Evolutionary conservation across 768 basidiomycete genomes (phyloP).

Genomic region (Coprinopsis marcescibilis): DNA sequence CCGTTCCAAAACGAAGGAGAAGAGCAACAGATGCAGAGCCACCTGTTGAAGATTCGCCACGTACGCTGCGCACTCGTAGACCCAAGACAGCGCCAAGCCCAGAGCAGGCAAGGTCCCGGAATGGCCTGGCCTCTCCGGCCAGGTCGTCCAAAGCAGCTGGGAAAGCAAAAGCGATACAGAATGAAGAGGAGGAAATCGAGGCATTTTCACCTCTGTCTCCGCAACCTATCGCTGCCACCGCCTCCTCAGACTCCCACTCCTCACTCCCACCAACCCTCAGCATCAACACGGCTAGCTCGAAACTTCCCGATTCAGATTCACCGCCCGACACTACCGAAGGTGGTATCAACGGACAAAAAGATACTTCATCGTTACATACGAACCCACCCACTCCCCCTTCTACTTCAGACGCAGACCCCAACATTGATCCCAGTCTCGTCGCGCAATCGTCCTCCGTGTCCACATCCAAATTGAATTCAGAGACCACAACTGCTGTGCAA

Average conservation of each 20-base stretch:
- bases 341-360: conserved; percentile 40
- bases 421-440: conserved; percentile 22
- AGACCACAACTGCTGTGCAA: conserved; percentile 2
- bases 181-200: too few species aligned
- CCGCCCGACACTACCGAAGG: conserved; percentile 32
- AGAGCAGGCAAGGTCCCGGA: too few species aligned
- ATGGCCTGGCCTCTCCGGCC: too few species aligned
- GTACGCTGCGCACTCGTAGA: too few species aligned
- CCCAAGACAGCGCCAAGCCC: too few species aligned
- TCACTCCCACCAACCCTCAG: not conserved
- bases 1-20: too few species aligned
- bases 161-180: too few species aligned
- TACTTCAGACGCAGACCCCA: conserved; percentile 9
- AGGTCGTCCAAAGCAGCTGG: too few species aligned
- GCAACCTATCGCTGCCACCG: not conserved
- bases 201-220: too few species aligned
- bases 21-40: too few species aligned
- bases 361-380: conserved; percentile 13
- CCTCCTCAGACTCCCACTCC: not conserved
- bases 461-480: conserved; percentile 15
- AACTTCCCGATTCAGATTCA: conserved; percentile 5
- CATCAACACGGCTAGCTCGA: not conserved
- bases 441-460: conserved; percentile 5
- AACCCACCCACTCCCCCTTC: conserved; percentile 6
- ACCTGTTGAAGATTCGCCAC: too few species aligned